Evolutionary conservation across 352 stramenopile species (phyloP).

Genomic region (Pythium aquatile): DNA sequence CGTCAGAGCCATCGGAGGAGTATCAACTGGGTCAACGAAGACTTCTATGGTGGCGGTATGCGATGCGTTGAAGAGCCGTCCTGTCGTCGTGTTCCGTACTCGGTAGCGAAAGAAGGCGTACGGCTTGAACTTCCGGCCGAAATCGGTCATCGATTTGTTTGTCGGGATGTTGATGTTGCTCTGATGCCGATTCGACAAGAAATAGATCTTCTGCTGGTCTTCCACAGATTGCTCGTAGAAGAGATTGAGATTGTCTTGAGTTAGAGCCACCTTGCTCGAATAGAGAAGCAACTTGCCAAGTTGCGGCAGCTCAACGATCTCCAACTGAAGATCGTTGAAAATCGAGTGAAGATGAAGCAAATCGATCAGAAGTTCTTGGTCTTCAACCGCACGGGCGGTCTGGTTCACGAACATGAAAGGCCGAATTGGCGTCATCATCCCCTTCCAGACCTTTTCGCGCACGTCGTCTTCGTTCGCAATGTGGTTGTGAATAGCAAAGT

Average conservation of each 20-base stretch:
- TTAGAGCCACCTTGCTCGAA: constrained; percentile 46
- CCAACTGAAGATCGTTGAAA: constrained; percentile 55
- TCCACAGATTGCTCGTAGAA: constrained; percentile 48
- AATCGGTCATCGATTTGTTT: constrained; percentile 2
- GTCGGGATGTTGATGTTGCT: constrained; percentile 48
- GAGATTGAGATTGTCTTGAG: constrained; percentile 29
- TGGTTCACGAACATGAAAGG: constrained; percentile 35
- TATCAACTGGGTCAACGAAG: constrained; percentile 52
- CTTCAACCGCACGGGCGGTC: constrained; percentile 42
- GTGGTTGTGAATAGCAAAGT: constrained; percentile 62
- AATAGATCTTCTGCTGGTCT: constrained; percentile 53
- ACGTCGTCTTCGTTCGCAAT: neutral
- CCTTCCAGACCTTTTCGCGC: constrained; percentile 23
- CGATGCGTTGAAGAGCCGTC: constrained; percentile 29
- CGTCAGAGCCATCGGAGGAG: constrained; percentile 33
- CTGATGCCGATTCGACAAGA: constrained; percentile 37
- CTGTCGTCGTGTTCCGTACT: constrained; percentile 35
- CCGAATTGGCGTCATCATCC: constrained; percentile 37
- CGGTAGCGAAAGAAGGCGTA: constrained; percentile 23
- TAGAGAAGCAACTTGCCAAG: constrained; percentile 52
- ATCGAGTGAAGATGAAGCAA: constrained; percentile 57
- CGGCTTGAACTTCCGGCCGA: constrained; percentile 3
- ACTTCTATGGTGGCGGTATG: constrained; percentile 40
- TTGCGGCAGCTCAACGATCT: constrained; percentile 46
- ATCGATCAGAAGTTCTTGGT: constrained; percentile 45